Evolutionary conservation across 2,329 filamentous ascomycete species (phyloP).

Genomic region (Fusarium sp.): DNA sequence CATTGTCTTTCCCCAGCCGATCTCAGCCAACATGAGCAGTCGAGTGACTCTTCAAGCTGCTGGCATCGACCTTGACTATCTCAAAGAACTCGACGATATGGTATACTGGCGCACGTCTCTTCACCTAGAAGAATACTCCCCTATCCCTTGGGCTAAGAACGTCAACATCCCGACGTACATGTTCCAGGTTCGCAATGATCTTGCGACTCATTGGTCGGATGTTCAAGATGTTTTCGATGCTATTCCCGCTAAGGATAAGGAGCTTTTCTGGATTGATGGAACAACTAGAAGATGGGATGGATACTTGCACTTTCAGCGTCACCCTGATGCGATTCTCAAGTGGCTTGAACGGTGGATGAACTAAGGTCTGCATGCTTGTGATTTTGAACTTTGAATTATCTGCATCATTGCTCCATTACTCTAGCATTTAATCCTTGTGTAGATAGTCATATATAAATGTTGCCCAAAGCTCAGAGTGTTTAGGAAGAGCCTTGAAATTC

Average conservation of each 20-base stretch:
- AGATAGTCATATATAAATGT: neutral
- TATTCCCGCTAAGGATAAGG: too few species aligned
- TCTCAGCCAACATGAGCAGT: neutral
- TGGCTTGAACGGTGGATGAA: neutral
- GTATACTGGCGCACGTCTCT: neutral
- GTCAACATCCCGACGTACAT: neutral
- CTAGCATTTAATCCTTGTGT: too few species aligned
- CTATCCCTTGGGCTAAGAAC: neutral
- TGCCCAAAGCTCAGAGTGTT: neutral
- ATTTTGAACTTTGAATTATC: neutral
- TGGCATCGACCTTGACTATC: neutral
- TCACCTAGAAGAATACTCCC: neutral
- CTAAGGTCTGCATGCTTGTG: too few species aligned
- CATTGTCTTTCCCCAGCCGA: neutral
- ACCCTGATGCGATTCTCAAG: neutral
- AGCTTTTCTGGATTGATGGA: neutral
- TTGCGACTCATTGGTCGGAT: neutral
- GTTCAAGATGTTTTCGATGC: neutral
- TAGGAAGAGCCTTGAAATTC: neutral
- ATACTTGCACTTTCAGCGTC: neutral
- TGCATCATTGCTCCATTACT: fast-evolving
- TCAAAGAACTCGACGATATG: neutral
- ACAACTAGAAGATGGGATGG: neutral
- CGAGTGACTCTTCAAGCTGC: neutral
- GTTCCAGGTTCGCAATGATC: neutral